Conservation (phyloP, 2,329 filamentous ascomycete genomes). For the Trichoderma guizhouense region DNA sequence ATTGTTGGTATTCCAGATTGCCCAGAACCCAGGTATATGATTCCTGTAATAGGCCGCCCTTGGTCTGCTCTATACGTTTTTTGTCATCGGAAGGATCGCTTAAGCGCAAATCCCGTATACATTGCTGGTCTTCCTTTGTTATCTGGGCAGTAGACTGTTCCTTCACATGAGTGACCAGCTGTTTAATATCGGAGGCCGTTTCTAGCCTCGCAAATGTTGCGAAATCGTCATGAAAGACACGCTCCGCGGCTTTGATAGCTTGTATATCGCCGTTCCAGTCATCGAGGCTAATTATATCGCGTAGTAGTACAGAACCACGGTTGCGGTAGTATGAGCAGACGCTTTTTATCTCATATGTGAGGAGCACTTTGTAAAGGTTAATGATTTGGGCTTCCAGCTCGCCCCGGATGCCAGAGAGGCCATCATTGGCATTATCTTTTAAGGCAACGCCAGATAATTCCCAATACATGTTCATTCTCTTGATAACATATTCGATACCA, state of each 20-base stretch:
- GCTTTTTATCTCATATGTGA: slow-evolving; percentile 41
- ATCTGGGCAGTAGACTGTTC: slow-evolving; percentile 13
- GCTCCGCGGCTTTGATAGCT: slow-evolving; percentile 29
- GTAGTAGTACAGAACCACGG: slow-evolving; percentile 27
- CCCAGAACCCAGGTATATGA: slow-evolving; percentile 36
- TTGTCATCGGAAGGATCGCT: slow-evolving; percentile 34
- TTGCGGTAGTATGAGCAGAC: slow-evolving; percentile 36
- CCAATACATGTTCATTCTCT: slow-evolving; percentile 40
- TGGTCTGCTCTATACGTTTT: slow-evolving; percentile 32
- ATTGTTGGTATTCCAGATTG: slow-evolving; percentile 25
- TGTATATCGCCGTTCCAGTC: slow-evolving; percentile 34
- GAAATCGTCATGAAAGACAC: slow-evolving; percentile 16
- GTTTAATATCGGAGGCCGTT: slow-evolving; percentile 15
- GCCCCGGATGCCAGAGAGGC: slow-evolving; percentile 17
- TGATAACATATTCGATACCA: slow-evolving; percentile 35
- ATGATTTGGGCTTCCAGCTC: slow-evolving; percentile 29
- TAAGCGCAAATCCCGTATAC: slow-evolving; percentile 22
- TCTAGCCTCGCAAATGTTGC: slow-evolving; percentile 17
- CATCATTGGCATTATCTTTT: slow-evolving; percentile 20
- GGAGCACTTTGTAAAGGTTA: slow-evolving; percentile 37
- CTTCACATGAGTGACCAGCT: slow-evolving; percentile 16
- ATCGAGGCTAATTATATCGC: slow-evolving; percentile 31
- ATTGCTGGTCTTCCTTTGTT: slow-evolving; percentile 22
- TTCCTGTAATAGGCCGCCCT: slow-evolving; percentile 34
- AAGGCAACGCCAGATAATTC: slow-evolving; percentile 30